A percentile compares a stretch with the other conserved stretches of the same genome.
Conservation (phyloP, 768 basidiomycete genomes). For the Xerocomus brunneocitrinus region DNA sequence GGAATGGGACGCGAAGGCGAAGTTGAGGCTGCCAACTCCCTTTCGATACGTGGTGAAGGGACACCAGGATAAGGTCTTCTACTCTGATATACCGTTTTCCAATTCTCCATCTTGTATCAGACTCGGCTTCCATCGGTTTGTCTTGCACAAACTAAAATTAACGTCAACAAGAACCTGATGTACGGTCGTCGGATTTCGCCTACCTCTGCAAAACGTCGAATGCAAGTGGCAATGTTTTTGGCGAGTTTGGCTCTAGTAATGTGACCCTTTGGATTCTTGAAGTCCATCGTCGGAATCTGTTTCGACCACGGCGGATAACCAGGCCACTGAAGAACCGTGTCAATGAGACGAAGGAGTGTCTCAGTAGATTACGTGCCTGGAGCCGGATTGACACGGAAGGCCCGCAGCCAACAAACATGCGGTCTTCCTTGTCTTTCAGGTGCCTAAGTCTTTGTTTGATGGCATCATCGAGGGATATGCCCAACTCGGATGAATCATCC, state of each 20-base stretch:
- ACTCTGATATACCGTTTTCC: conserved; percentile 52
- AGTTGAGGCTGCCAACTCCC: conserved; percentile 82
- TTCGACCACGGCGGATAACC: conserved; percentile 75
- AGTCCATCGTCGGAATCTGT: conserved; percentile 81
- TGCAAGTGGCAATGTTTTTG: conserved; percentile 75
- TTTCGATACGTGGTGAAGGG: conserved; percentile 78
- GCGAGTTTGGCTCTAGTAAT: conserved; percentile 75
- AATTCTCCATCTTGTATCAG: conserved; percentile 60
- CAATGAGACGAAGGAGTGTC: neutral
- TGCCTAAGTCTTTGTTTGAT: conserved; percentile 54
- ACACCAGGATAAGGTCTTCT: conserved; percentile 68
- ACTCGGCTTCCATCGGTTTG: conserved; percentile 58
- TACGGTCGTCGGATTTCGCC: conserved; percentile 8
- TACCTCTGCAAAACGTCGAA: conserved; percentile 64
- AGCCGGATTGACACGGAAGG: conserved; percentile 78
- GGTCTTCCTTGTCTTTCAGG: conserved; percentile 54
- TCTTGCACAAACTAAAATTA: conserved; percentile 42
- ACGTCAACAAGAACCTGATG: conserved; percentile 4
- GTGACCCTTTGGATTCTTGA: conserved; percentile 70
- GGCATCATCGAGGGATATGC: conserved; percentile 62
- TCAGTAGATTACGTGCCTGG: conserved; percentile 44
- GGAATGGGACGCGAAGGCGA: conserved; percentile 36
- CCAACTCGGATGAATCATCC: conserved; percentile 49
- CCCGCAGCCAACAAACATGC: conserved; percentile 67
- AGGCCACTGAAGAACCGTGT: conserved; percentile 55